These are phyloP conservation scores for Boletus rubroflammeus DNA, from an alignment of 768 basidiomycete species.

Conservation along the genomic window DNA sequence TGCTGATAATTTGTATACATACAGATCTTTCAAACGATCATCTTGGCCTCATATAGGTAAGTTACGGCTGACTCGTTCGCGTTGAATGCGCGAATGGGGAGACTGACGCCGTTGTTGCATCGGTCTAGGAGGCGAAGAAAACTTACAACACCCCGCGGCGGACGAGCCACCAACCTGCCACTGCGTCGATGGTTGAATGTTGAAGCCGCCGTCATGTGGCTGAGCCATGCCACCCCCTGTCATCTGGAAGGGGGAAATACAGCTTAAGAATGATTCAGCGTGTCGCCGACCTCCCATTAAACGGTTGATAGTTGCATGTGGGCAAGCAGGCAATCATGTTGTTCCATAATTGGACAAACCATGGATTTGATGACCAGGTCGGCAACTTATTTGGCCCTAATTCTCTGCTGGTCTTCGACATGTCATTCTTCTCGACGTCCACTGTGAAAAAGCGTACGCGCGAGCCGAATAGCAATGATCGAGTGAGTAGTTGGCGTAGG, in stretches of 20 bases:
- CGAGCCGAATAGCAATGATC: neutral
- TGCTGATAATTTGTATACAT: neutral
- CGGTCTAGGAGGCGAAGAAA: neutral
- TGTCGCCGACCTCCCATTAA: neutral
- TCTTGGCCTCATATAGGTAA: neutral
- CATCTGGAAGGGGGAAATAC: neutral
- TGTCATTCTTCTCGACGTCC: neutral
- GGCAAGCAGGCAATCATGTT: neutral
- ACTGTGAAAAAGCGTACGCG: neutral
- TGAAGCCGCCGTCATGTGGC: neutral
- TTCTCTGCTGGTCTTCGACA: neutral
- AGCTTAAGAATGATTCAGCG: neutral
- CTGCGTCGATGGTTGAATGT: neutral
- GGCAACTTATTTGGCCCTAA: neutral
- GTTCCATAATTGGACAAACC: neutral
- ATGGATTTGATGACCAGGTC: neutral
- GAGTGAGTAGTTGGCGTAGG: neutral
- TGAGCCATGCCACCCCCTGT: neutral
- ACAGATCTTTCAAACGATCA: neutral
- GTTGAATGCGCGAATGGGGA: neutral
- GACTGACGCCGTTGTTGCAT: neutral
- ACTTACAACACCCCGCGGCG: neutral
- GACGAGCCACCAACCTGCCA: neutral
- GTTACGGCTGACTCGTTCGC: no score
- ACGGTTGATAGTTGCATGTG: neutral